These are phyloP conservation scores for Holtermanniella nyarrowii DNA, from an alignment of 768 basidiomycete genomes.

Conservation along the genomic window DNA sequence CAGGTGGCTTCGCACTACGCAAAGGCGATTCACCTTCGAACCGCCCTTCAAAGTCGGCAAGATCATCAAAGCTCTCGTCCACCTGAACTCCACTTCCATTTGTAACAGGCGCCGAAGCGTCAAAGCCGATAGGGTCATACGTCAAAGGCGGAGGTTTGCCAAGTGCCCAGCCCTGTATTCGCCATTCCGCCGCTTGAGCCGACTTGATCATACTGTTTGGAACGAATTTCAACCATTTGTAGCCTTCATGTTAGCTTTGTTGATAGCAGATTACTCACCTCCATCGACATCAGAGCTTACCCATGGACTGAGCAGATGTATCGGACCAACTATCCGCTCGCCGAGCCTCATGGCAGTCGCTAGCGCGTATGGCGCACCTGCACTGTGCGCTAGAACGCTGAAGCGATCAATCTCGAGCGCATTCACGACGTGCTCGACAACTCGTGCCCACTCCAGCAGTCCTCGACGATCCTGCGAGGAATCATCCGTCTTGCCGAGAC, in stretches of 20 bases:
- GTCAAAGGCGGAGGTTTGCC: conserved; percentile 76
- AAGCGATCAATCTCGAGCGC: conserved; percentile 64
- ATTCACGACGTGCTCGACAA: conserved; percentile 84
- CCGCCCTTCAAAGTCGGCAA: conserved; percentile 73
- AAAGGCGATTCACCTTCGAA: conserved; percentile 52
- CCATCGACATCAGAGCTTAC: conserved; percentile 73
- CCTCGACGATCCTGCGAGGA: conserved; percentile 54
- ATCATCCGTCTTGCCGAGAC: conserved; percentile 74
- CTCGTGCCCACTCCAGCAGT: conserved; percentile 78
- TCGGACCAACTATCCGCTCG: conserved; percentile 65
- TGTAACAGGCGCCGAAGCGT: conserved; percentile 42
- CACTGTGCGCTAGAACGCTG: conserved; percentile 88
- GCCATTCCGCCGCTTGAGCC: conserved; percentile 95
- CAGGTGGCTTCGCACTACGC: background rate
- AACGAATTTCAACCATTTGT: conserved; percentile 95
- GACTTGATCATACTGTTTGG: conserved; percentile 86
- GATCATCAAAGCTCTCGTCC: conserved; percentile 55
- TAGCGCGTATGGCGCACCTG: conserved; percentile 87
- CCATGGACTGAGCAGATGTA: conserved; percentile 92
- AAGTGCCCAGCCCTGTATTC: conserved; percentile 90
- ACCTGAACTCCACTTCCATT: background rate
- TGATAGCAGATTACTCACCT: conserved; percentile 55
- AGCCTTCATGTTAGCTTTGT: conserved; percentile 50
- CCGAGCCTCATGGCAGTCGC: conserved; percentile 70
- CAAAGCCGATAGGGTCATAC: conserved; percentile 77